Base-by-base conservation (phyloP, 2,329 filamentous ascomycete genomes). In the Neofusicoccum sp. region DNA sequence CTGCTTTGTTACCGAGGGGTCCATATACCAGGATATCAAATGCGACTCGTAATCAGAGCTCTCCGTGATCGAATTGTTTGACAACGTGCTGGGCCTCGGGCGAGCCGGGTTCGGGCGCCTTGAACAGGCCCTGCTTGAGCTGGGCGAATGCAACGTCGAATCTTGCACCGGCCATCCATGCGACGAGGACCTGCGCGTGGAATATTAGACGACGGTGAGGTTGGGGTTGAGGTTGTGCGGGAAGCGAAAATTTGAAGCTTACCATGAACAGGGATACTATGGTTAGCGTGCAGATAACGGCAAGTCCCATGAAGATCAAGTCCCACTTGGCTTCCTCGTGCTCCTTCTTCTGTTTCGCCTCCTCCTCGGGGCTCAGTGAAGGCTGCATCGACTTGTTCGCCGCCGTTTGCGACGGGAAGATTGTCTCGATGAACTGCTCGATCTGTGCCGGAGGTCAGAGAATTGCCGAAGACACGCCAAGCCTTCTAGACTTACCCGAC, bases 391-490 rank as follows among this genome's bases (percentile, higher is more conserved):
- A 40, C 62, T 65, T 68, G 68, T 51, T 63, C 63, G 57, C 69
- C 66, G 61, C 58, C 28, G 79, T 86, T 75, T 96, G 91, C 7
- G 86, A 84, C 3, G 95, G 95, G 85, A 93, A 98, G 67, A 98
- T 86, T 4, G 87, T 88, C 76, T 98, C 93, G 73, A 98, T 96
- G 73, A 96, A 96, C 80, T 95, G 90, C 75, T 98, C 93, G 65
- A 96, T 90, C 89, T 95, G 69, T 3, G 34, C 6, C 3, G 24
- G 24, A 20, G 38, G n/a, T 56, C 14, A 56, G 51, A 43, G 49
- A 43, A 12, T 33, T 11, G 62, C 66, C 16, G 60, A n/a, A 26
- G 14, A 54, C 16, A 9, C 14, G 28, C 33, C 3, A 48, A 51
- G 45, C 28, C 14, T 30, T 54, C 62, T 38, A 62, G 63, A 70